Evolutionary conservation across 768 basidiomycete genomes (phyloP).

Genomic region (Psilocybe sp.): DNA sequence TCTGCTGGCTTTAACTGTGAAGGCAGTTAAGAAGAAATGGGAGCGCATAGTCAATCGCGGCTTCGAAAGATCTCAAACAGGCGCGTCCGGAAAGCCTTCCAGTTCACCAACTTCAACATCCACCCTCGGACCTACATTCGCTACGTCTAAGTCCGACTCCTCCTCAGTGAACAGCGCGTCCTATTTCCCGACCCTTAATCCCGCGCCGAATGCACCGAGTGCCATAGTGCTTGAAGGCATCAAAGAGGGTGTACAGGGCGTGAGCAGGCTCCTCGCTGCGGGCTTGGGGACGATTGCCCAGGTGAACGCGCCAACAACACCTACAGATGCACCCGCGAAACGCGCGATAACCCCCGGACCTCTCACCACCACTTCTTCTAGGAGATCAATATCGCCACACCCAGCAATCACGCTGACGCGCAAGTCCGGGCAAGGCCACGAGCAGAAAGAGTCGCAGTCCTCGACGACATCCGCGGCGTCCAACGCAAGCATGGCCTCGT

Average conservation of each 20-base stretch:
- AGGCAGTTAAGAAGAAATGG: slow-evolving; percentile 78
- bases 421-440: slow-evolving; percentile 11
- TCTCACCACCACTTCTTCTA: slow-evolving; percentile 5
- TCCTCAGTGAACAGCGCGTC: not conserved
- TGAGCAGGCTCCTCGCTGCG: slow-evolving; percentile 54
- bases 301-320: slow-evolving; percentile 4
- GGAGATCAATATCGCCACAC: not conserved
- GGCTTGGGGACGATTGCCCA: slow-evolving; percentile 28
- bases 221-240: slow-evolving; percentile 54
- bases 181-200: slow-evolving; percentile 1
- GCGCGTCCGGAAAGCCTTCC: not conserved
- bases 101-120: not conserved
- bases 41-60: slow-evolving; percentile 73
- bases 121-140: slow-evolving; percentile 4
- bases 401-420: not conserved
- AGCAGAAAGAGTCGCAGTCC: slow-evolving; percentile 20
- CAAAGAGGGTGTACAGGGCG: slow-evolving; percentile 61
- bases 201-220: slow-evolving; percentile 20
- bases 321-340: not conserved
- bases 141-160: not conserved
- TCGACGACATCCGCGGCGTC: slow-evolving; percentile 14
- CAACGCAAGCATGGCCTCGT: slow-evolving; percentile 4
- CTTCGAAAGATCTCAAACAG: slow-evolving; percentile 34
- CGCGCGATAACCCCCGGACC: not conserved
- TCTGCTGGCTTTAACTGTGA: not conserved